phyloP scores from a whole-genome alignment of 192 early-diverging fungal genomes.

The Coemansia sp. region DNA sequence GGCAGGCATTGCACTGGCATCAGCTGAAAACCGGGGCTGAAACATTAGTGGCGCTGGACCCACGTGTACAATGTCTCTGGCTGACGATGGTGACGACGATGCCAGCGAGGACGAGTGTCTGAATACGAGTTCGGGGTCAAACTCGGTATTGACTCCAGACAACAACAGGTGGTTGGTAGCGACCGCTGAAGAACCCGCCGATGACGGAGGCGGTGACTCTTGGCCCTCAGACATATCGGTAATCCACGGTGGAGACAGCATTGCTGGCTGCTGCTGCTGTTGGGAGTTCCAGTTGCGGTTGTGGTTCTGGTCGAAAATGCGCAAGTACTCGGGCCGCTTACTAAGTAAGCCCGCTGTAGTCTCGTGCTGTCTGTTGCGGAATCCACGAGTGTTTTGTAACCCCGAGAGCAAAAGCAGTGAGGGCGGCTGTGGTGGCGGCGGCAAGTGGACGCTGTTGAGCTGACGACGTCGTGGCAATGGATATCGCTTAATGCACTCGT shows the following conservation, averaged over 20 bases:
- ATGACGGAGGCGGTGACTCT: slow-evolving; percentile 5
- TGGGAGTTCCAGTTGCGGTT: slow-evolving; percentile 1
- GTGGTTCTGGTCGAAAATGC: slow-evolving; percentile 20
- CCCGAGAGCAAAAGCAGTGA: slow-evolving; percentile 13
- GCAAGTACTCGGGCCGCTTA: slow-evolving; percentile 37
- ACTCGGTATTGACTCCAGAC: slow-evolving; percentile 35
- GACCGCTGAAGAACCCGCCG: background rate
- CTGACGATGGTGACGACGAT: slow-evolving; percentile 3
- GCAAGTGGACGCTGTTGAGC: background rate
- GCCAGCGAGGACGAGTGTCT: slow-evolving; percentile 11
- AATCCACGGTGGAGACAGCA: slow-evolving; percentile 1
- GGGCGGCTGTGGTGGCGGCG: background rate
- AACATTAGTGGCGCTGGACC: background rate
- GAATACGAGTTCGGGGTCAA: slow-evolving; percentile 33
- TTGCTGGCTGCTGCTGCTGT: slow-evolving; percentile 12
- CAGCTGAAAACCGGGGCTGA: background rate
- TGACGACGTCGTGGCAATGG: background rate
- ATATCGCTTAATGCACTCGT: background rate
- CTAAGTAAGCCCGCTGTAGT: background rate
- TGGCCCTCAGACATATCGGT: background rate
- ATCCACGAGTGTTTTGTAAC: background rate
- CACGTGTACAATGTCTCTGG: background rate
- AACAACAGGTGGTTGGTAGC: slow-evolving; percentile 45
- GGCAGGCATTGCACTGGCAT: background rate
- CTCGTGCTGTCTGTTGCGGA: slow-evolving; percentile 6